Evolutionary conservation across 129 eudicot species (phyloP), one percentile per base, ranked within the genome.

Genomic region (Flaveria trinervia): DNA sequence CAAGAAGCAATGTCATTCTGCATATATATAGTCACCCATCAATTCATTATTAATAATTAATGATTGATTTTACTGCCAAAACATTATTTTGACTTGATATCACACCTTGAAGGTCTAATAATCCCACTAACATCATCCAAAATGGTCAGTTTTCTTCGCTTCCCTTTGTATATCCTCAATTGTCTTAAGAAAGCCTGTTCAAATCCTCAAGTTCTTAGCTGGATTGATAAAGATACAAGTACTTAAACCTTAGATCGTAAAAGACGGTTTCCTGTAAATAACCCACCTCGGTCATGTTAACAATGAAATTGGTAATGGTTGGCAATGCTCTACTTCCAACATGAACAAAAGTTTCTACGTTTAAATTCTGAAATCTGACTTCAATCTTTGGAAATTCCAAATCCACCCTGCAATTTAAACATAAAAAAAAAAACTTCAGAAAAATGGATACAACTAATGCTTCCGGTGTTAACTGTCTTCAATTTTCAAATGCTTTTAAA

Each of bases 321-420:
- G 98, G 98, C 88, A 94, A 79, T 39, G 98, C 98, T 86, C 98
- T 85, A 82, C 96, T 89, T 59, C 98, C 98, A 65, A 89, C 87
- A 80, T 87, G 96, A 59, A 89, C 92, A 52, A 33, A 89, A 33
- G 98, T 83, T 84, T 91, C 96, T 22, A 94, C 96, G 46, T 78
- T 83, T 77, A 94, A 83, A 71, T 89, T 84, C 86, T 88, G 87
- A 86, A 87, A 94, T 74, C 98, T 80, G 60, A 94, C 92, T 89
- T 94, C 97, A 72, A 94, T 83, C 80, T 89, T 91, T 10, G 98
- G 98, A 79, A 94, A 91, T 20, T 86, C 93, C 87, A 94, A 72
- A 84, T 91, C 89, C 65, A 91, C 98, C 76, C 98, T 94, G 92
- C 83, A 89, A 79, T 54, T 65, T n/a, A 12, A 76, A 46, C 52